Percentiles rank a stretch among this genome's conserved stretches.
Evolutionary conservation across 768 basidiomycete species (phyloP).

Genomic region (Lentinula aciculospora): DNA sequence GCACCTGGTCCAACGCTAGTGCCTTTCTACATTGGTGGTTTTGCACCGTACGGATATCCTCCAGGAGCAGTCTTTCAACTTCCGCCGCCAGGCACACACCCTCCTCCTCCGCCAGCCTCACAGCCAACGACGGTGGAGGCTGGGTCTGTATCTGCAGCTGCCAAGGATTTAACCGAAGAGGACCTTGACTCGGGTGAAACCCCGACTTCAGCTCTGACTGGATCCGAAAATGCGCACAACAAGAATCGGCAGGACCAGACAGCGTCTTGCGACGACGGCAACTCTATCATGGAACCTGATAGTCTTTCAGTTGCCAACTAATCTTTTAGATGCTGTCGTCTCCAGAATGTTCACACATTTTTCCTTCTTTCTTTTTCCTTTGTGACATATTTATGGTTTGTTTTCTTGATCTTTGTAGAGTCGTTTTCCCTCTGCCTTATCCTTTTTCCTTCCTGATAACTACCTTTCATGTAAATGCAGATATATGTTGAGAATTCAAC

Average conservation of each 20-base stretch:
- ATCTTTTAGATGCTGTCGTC: not conserved
- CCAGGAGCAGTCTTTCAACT: conserved; percentile 6
- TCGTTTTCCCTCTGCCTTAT: not conserved
- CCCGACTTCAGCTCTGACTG: not conserved
- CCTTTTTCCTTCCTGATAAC: not conserved
- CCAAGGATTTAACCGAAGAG: not conserved
- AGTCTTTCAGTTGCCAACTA: not conserved
- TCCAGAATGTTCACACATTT: not conserved
- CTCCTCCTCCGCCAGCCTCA: conserved; percentile 22
- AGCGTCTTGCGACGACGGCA: not conserved
- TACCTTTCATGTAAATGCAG: not conserved
- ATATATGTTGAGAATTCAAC: not conserved
- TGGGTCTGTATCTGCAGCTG: conserved; percentile 5
- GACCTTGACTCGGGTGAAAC: not conserved
- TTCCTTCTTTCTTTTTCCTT: not conserved
- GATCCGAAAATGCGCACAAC: not conserved
- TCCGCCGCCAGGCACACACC: conserved; percentile 27
- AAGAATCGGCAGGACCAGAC: not conserved
- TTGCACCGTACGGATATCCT: conserved; percentile 23
- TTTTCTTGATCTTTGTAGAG: not conserved
- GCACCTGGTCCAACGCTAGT: conserved; percentile 20
- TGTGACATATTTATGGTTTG: not conserved
- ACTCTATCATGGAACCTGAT: not conserved
- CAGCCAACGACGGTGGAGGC: conserved; percentile 6
- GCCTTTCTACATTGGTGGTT: conserved; percentile 32